phyloP scores from a whole-genome alignment of 164 flowering plant genomes.

The Kalanchoe fedtschenkoi region DNA sequence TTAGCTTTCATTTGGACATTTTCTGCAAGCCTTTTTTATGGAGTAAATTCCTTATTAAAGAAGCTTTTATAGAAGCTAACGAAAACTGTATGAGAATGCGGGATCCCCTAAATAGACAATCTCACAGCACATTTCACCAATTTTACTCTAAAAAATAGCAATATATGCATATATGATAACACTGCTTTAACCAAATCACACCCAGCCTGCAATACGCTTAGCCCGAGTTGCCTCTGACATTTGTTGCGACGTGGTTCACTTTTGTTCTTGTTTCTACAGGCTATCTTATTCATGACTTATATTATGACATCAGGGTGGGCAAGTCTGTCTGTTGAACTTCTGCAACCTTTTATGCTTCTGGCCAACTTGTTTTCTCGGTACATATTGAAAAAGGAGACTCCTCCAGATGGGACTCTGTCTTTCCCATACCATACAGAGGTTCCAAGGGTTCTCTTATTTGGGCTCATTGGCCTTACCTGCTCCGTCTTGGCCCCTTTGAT shows the following conservation, averaged over 20 bases:
- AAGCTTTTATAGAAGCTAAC: no score
- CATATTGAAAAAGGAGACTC: constrained; percentile 33
- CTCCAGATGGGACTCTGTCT: constrained; percentile 23
- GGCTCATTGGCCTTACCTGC: constrained; percentile 80
- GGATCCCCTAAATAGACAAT: no score
- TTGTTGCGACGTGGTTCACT: neutral
- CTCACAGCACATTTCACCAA: no score
- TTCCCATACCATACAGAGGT: constrained; percentile 96
- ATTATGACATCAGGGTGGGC: constrained; percentile 97
- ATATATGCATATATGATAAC: no score
- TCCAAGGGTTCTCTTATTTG: constrained; percentile 74
- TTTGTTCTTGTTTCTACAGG: constrained; percentile 40
- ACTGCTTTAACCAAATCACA: no score
- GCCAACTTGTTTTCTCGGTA: constrained; percentile 36
- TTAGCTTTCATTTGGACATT: no score
- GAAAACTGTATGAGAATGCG: no score
- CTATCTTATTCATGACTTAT: constrained; percentile 77
- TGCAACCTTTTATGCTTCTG: constrained; percentile 62
- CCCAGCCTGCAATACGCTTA: no score
- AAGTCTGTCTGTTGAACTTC: constrained; percentile 58
- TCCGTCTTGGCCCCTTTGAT: constrained; percentile 79
- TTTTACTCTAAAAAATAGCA: no score
- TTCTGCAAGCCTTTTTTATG: no score
- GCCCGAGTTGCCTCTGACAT: no score
- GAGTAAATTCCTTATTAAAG: no score